phyloP scores from a whole-genome alignment of 352 stramenopile species.

The Elongisporangium anandrum region DNA sequence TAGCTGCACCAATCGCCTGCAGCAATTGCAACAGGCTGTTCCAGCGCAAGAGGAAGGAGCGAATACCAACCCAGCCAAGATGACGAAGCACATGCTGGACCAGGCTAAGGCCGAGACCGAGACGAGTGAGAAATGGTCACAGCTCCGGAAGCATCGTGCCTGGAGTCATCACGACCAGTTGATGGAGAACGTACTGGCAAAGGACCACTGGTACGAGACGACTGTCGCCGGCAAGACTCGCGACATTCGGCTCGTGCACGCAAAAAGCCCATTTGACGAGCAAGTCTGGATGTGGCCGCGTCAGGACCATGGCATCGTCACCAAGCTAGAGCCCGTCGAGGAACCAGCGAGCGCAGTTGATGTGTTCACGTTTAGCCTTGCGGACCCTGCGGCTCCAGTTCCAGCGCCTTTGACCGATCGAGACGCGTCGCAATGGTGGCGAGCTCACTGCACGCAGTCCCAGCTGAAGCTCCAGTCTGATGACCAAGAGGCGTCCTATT shows the following conservation, averaged over 20 bases:
- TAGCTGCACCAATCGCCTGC: slow-evolving; percentile 43
- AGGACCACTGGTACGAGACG: slow-evolving; percentile 48
- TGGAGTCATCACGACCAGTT: slow-evolving; percentile 36
- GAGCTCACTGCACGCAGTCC: slow-evolving; percentile 47
- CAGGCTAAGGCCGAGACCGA: background rate
- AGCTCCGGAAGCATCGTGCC: slow-evolving; percentile 14
- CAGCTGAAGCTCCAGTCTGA: slow-evolving; percentile 15
- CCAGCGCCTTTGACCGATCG: slow-evolving; percentile 17
- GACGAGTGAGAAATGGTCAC: slow-evolving; percentile 9
- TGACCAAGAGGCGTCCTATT: slow-evolving; percentile 21
- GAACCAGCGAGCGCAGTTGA: slow-evolving; percentile 16
- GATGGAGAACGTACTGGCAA: slow-evolving; percentile 25
- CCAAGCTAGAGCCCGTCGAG: slow-evolving; percentile 3
- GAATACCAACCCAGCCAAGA: background rate
- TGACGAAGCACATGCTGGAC: slow-evolving; percentile 8
- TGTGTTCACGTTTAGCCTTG: slow-evolving; percentile 32
- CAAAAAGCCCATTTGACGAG: slow-evolving; percentile 37
- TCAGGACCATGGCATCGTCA: slow-evolving; percentile 1
- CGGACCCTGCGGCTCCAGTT: slow-evolving; percentile 3
- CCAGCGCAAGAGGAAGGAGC: slow-evolving; percentile 1
- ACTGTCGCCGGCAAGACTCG: slow-evolving; percentile 31
- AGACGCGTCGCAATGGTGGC: slow-evolving; percentile 53
- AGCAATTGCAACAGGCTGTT: slow-evolving; percentile 12
- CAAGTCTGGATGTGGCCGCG: slow-evolving; percentile 46
- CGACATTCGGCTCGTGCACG: slow-evolving; percentile 41